Base-by-base conservation (phyloP, 2,329 filamentous ascomycete species). In the Cryphonectria japonica region DNA sequence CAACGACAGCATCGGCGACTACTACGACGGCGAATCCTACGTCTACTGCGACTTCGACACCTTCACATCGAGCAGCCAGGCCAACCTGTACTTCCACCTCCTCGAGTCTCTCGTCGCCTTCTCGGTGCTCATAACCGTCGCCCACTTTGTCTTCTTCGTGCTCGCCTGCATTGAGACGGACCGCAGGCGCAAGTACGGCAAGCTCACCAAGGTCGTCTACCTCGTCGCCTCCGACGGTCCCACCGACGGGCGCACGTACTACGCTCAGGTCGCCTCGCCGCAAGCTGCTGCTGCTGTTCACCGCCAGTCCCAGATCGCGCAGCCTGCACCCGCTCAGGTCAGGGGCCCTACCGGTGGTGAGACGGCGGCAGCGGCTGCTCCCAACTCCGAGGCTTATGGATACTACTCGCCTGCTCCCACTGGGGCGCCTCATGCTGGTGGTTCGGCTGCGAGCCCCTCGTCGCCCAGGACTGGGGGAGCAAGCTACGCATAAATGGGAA, bases 101-200 rank as follows among this genome's bases (percentile, higher is more conserved):
- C 59, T 75, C 64, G 69, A 76, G 57, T 70, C 73, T 0, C 52
- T 78, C 13, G 8, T 72, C 32, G 76, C 69, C 6, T 76, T 77
- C 64, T 59, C 67, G 37, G 60, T 63, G 8, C 54, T 77, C n/a
- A 13, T 73, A 43, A 32, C 71, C 32, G 50, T 75, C 52, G 26
- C 60, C 16, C 71, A 75, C 64, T 72, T 74, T 57, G 60, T 63
- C 22, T 65, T 75, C 2, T 75, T 75, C 22, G 69, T 75, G 4
- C 69, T 74, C 37, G 71, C 71, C 14, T 75, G 74, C 61, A 52
- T 75, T 67, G 74, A 75, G 67, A 69, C 69, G 54, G 64, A 75
- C 72, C 70, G 71, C 19, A 54, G 74, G 29, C 69, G 73, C 46
- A 72, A 66, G 43, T 39, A 63, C 37, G 67, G 59, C 50, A 71